Evolutionary conservation across 176 grass and related monocot species (phyloP).

Genomic region (Zea mays): DNA sequence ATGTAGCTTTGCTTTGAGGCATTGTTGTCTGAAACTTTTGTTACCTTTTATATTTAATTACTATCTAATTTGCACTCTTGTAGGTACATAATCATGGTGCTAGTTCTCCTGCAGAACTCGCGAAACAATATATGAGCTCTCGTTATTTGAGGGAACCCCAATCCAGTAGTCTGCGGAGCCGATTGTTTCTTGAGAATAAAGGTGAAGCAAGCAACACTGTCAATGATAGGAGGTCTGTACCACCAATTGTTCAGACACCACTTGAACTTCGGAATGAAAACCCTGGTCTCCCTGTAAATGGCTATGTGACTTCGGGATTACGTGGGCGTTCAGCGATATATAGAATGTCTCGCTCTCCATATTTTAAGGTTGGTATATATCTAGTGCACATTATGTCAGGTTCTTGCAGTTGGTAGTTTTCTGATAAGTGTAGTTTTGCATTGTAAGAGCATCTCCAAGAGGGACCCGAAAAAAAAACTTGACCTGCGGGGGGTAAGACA

Average conservation of each 20-base stretch:
- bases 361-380: conserved; percentile 52
- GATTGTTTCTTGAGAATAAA: conserved; percentile 43
- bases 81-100: conserved; percentile 40
- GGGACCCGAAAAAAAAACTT: no score
- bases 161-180: conserved; percentile 40
- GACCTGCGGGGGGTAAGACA: no score
- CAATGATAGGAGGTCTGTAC: conserved; percentile 33
- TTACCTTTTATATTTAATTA: conserved; percentile 14
- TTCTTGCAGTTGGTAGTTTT: conserved; percentile 13
- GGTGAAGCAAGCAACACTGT: conserved; percentile 41
- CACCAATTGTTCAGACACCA: conserved; percentile 35
- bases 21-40: neutral
- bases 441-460: neutral
- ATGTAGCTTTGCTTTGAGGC: neutral
- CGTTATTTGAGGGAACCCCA: conserved; percentile 40
- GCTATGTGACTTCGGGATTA: conserved; percentile 50
- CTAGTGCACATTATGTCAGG: neutral
- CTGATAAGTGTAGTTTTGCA: neutral
- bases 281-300: conserved; percentile 44
- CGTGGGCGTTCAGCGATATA: conserved; percentile 58
- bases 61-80: conserved; percentile 30
- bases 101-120: conserved; percentile 60
- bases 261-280: conserved; percentile 34
- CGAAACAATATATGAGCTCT: conserved; percentile 68
- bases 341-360: conserved; percentile 63